These are phyloP conservation scores for Aureobasidium sp. DNA, from an alignment of 2,329 filamentous ascomycete genomes.

Conservation along the genomic window DNA sequence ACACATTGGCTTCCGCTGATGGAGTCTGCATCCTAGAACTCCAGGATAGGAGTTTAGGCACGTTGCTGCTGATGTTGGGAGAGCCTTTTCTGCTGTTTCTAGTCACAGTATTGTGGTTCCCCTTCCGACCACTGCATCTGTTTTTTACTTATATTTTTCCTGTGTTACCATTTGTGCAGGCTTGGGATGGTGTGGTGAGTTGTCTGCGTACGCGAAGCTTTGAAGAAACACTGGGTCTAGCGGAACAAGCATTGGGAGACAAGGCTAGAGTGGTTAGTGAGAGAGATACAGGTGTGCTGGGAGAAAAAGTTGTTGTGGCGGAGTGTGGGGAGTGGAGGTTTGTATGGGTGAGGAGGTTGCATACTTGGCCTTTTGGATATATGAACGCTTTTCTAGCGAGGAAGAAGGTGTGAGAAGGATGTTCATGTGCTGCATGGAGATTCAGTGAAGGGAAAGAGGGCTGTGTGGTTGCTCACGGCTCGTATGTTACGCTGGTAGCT, in stretches of 20 bases:
- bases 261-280: conserved; percentile 28
- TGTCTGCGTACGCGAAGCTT: conserved; percentile 58
- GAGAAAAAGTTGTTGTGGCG: conserved; percentile 21
- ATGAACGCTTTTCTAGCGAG: conserved; percentile 37
- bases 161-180: conserved; percentile 57
- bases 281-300: conserved; percentile 29
- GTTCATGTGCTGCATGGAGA: too few relatives aligned
- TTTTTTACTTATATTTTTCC: conserved; percentile 61
- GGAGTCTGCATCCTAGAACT: conserved; percentile 67
- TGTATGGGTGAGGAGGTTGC: conserved; percentile 30
- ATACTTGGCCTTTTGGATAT: conserved; percentile 41
- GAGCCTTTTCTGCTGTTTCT: conserved; percentile 42
- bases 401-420: not conserved
- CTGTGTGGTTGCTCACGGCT: too few relatives aligned
- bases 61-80: conserved; percentile 25
- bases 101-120: conserved; percentile 45
- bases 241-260: conserved; percentile 39
- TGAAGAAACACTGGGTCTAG: conserved; percentile 53
- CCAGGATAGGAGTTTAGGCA: conserved; percentile 47
- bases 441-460: too few relatives aligned
- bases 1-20: conserved; percentile 56
- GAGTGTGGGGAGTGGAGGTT: conserved; percentile 35
- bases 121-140: conserved; percentile 44
- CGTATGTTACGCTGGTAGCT: too few relatives aligned
- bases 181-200: conserved; percentile 62